Base-by-base conservation (phyloP, 352 stramenopile genomes). In the Globisporangium cederbergense region DNA sequence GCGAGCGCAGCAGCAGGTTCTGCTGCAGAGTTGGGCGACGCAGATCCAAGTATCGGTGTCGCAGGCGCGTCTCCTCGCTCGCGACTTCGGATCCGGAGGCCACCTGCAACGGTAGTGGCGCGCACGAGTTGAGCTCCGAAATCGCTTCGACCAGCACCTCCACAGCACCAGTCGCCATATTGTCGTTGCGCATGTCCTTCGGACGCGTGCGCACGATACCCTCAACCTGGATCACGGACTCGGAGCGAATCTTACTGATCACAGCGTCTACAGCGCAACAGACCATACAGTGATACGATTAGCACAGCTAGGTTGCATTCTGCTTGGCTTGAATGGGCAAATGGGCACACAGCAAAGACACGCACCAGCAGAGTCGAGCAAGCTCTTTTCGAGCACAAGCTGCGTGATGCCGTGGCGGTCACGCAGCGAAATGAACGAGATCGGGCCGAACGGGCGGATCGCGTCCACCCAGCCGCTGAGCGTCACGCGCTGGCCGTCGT, bases 381-480 rank as follows among this genome's bases (percentile, higher is more conserved):
- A 69, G 13, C 76, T 73, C 60, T 86, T 90, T 59, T 90, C 79
- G 25, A 94, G 72, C 51, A 93, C 83, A 20, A 96, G 72, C 70
- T 96, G 88, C 59, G 84, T 91, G 63, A 87, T 74, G 32, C 88
- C 88, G 55, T 89, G 74, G 49, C 84, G 83, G 59, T 96, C 88
- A 56, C 88, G 82, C 53, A 96, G 67, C 32, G 82, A 90, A 25
- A 94, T 72, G 68, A 96, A 96, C 7, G 80, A 85, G 38, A 95
- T 86, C 18, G 80, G 82, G 0, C 88, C 88, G 32, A 91, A 93
- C 14, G 81, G 73, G 14, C 85, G 84, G 14, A 93, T 73, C 20
- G 84, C 78, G 42, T 96, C 81, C 20, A 96, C 80, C 88, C 88
- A 96, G 2, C 88, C 88, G 64, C 78, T 90, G 13, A 94, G 71